Evolutionary conservation across 2,329 filamentous ascomycete species (phyloP).

Genomic region (Geosmithia morbida): DNA sequence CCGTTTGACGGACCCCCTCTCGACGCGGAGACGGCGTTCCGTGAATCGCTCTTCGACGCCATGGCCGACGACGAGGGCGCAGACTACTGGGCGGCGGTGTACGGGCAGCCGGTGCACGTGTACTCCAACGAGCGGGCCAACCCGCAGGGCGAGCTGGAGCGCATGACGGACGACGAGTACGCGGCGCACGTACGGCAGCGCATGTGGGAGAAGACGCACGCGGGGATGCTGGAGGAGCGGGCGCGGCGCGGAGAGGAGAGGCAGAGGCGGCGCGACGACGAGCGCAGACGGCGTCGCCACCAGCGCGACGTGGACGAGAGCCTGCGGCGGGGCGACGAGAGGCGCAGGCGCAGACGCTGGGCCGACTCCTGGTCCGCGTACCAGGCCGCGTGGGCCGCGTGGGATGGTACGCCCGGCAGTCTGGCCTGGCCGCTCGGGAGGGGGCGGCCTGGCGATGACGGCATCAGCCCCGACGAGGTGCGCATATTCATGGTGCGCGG

Average conservation of each 20-base stretch:
- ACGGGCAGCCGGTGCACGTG: conserved; percentile 83
- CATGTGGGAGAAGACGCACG: conserved; percentile 95
- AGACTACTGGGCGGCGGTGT: conserved; percentile 90
- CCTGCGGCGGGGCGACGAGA: conserved; percentile 50
- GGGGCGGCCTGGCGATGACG: conserved; percentile 34
- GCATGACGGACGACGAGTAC: conserved; percentile 90
- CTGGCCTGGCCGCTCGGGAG: conserved; percentile 62
- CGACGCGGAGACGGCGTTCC: conserved; percentile 65
- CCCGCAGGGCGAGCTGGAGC: conserved; percentile 48
- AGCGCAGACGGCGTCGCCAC: conserved; percentile 34
- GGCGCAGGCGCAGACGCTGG: conserved; percentile 40
- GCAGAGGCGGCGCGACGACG: conserved; percentile 26
- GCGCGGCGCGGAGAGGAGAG: conserved; percentile 40
- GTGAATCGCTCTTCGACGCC: conserved; percentile 90
- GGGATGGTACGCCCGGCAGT: conserved; percentile 25
- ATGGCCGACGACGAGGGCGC: conserved; percentile 95
- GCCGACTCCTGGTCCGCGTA: conserved; percentile 52
- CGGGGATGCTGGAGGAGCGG: conserved; percentile 67
- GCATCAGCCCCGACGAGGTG: conserved; percentile 45
- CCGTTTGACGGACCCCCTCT: conserved; percentile 32
- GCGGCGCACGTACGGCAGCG: conserved; percentile 66
- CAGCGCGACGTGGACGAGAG: conserved; percentile 55
- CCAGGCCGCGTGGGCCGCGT: conserved; percentile 42
- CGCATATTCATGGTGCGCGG: conserved; percentile 52
- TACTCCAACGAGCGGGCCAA: conserved; percentile 35